Conservation (phyloP, 1,284 basidiomycete genomes). For the Thecaphora thlaspeos region DNA sequence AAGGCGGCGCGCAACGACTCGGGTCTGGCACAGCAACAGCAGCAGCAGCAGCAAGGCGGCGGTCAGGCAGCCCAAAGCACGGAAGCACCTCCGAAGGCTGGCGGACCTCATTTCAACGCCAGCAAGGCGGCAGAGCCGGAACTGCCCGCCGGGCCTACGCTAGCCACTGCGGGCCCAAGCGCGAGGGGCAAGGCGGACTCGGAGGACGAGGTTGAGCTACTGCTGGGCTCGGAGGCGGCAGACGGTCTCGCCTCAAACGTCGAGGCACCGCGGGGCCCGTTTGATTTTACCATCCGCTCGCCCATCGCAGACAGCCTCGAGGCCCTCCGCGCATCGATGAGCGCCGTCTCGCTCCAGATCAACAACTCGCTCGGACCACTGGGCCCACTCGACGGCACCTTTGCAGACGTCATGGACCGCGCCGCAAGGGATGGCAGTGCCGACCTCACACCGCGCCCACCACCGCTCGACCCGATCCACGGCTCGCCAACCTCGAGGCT, state of each 20-base stretch:
- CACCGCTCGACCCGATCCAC: too few species aligned
- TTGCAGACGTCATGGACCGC: background rate
- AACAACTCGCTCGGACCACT: background rate
- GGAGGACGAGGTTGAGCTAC: background rate
- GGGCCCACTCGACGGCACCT: background rate
- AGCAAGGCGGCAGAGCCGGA: too few species aligned
- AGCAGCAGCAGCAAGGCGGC: too few species aligned
- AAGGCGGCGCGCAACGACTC: background rate
- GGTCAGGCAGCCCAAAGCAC: too few species aligned
- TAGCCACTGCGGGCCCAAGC: too few species aligned
- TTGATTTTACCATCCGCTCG: background rate
- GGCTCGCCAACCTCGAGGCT: too few species aligned
- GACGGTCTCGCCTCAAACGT: background rate
- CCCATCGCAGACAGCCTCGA: background rate
- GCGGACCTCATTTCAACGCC: too few species aligned
- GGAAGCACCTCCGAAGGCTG: too few species aligned
- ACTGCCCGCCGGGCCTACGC: too few species aligned
- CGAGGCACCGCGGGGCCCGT: background rate
- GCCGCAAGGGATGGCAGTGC: background rate
- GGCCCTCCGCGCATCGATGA: background rate
- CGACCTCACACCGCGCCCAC: background rate
- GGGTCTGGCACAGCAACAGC: background rate
- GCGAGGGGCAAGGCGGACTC: background rate
- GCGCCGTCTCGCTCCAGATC: background rate
- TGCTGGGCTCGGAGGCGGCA: background rate